Evolutionary conservation across 2,329 filamentous ascomycete species (phyloP).

Genomic region (Raffaelea ambrosiae): DNA sequence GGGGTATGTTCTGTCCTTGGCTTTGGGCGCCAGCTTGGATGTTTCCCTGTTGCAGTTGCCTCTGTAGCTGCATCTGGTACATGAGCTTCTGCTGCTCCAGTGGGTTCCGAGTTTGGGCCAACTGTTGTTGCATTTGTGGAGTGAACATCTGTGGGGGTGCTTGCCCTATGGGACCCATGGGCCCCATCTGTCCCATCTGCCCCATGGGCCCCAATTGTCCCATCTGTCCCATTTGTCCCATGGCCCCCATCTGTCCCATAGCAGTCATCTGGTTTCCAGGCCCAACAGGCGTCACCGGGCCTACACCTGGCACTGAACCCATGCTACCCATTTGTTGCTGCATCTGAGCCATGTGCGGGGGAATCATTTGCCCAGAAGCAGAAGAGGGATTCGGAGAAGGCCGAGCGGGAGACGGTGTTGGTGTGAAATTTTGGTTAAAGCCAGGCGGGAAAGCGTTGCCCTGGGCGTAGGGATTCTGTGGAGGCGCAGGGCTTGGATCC

Average conservation of each 20-base stretch:
- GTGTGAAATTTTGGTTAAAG: constrained; percentile 51
- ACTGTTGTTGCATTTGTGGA: constrained; percentile 25
- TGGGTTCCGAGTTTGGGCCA: constrained; percentile 39
- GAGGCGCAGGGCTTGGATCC: constrained; percentile 66
- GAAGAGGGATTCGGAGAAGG: constrained; percentile 48
- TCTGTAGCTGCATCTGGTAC: constrained; percentile 78
- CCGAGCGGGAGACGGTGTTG: constrained; percentile 46
- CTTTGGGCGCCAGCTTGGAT: constrained; percentile 31
- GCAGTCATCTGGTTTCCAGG: constrained; percentile 14
- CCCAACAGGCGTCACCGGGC: constrained; percentile 6
- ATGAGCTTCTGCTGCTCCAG: constrained; percentile 68
- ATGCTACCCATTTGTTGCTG: constrained; percentile 30
- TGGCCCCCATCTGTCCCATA: constrained; percentile 24
- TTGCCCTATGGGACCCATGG: constrained; percentile 27
- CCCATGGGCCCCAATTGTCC: constrained; percentile 8
- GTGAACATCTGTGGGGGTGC: constrained; percentile 23
- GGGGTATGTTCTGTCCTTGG: constrained; percentile 17
- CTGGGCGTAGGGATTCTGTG: constrained; percentile 62
- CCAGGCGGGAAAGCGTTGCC: constrained; percentile 46
- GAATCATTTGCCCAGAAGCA: constrained; percentile 43
- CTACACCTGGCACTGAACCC: background rate
- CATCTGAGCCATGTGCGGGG: constrained; percentile 54
- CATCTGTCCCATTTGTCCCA: constrained; percentile 14
- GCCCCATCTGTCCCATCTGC: constrained; percentile 28
- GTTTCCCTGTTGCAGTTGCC: constrained; percentile 57